Conservation (phyloP, 306 rosid species). For the Albizia julibrissin region DNA sequence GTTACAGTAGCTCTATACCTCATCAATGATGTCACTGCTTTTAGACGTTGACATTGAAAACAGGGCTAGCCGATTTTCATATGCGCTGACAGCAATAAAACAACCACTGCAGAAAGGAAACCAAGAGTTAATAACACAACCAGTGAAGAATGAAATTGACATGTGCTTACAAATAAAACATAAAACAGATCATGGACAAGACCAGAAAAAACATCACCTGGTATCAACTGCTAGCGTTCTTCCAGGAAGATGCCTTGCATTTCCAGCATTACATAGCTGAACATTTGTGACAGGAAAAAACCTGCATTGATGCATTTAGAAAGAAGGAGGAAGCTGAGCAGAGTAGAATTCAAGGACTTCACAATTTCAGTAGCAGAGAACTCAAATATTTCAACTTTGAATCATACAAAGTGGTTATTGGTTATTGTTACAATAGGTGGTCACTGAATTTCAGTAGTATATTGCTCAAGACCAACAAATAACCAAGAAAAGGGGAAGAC, state of each 20-base stretch:
- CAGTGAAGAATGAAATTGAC: background rate
- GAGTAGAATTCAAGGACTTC: background rate
- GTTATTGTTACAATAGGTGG: background rate
- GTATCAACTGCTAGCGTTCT: slow-evolving; percentile 84
- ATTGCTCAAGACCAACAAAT: slow-evolving; percentile 4
- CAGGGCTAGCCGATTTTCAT: slow-evolving; percentile 75
- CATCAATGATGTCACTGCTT: slow-evolving; percentile 70
- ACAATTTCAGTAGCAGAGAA: background rate
- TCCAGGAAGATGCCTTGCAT: slow-evolving; percentile 70
- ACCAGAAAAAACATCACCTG: slow-evolving; percentile 51
- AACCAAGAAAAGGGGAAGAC: slow-evolving; percentile 15
- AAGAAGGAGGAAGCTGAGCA: slow-evolving; percentile 19
- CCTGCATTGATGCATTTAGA: slow-evolving; percentile 48
- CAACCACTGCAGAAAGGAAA: slow-evolving; percentile 80
- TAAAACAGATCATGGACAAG: slow-evolving; percentile 17
- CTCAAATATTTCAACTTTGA: background rate
- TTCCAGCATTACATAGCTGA: slow-evolving; percentile 85
- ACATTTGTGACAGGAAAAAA: slow-evolving; percentile 76
- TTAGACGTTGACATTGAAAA: slow-evolving; percentile 71
- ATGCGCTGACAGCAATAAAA: slow-evolving; percentile 90
- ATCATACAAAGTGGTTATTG: background rate
- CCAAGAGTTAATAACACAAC: slow-evolving; percentile 20
- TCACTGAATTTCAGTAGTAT: slow-evolving; percentile 9
- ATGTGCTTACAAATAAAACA: slow-evolving; percentile 10
- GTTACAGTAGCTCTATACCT: slow-evolving; percentile 50